Percentiles rank a stretch among this genome's conserved stretches.
Conservation (phyloP, 345 rosid species). For the Eutrema japonicum region DNA sequence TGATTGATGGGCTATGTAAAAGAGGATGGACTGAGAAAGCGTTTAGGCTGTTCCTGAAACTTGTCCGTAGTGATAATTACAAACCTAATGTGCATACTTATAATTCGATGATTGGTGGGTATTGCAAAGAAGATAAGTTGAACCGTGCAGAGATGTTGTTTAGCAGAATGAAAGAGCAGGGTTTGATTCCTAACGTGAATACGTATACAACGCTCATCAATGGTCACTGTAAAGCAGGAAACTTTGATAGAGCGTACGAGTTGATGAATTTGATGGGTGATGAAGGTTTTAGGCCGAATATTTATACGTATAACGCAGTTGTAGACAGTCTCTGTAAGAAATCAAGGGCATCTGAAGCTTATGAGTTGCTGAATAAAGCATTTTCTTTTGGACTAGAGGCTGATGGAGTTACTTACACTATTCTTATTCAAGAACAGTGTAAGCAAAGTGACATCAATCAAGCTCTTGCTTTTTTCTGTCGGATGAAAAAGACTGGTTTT, state of each 20-base stretch:
- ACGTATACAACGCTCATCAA: conserved; percentile 73
- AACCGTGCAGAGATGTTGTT: conserved; percentile 87
- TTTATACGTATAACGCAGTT: conserved; percentile 64
- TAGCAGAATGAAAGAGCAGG: conserved; percentile 84
- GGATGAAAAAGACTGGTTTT: conserved; percentile 68
- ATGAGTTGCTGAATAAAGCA: conserved; percentile 58
- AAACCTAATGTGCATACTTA: conserved; percentile 82
- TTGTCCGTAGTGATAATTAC: conserved; percentile 73
- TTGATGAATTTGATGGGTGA: conserved; percentile 71
- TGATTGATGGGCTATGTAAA: conserved; percentile 87
- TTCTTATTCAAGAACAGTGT: conserved; percentile 78
- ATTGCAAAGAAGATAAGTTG: conserved; percentile 80
- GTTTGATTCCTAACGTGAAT: conserved; percentile 65
- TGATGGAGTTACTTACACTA: conserved; percentile 80
- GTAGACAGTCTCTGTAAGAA: conserved; percentile 65
- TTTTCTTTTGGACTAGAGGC: conserved; percentile 57
- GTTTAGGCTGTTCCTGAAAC: conserved; percentile 84
- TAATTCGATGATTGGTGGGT: conserved; percentile 82
- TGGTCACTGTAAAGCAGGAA: conserved; percentile 78
- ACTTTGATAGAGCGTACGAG: conserved; percentile 67
- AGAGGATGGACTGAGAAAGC: conserved; percentile 96
- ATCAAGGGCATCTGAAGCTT: conserved; percentile 69
- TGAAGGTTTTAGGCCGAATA: conserved; percentile 69
- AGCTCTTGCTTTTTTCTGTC: conserved; percentile 62
- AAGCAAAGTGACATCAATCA: conserved; percentile 52